phyloP scores from a whole-genome alignment of 73 alveolate genomes.

The Breviolum minutum region DNA sequence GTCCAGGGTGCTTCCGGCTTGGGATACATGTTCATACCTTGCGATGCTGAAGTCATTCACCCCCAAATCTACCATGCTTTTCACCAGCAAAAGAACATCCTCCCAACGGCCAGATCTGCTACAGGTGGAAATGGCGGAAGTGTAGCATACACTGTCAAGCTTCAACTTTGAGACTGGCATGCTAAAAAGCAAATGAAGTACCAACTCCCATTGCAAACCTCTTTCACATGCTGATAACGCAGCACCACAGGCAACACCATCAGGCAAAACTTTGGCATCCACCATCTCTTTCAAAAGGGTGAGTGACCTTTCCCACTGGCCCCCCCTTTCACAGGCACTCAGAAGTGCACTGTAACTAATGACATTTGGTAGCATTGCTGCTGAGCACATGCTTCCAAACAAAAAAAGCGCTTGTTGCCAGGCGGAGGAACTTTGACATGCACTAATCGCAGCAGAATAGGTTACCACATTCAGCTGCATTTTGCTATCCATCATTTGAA shows the following conservation, averaged over 20 bases:
- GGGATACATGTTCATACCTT: slow-evolving; percentile 38
- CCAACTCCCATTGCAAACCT: slow-evolving; percentile 29
- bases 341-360: slow-evolving; percentile 50
- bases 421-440: neutral
- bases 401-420: slow-evolving; percentile 25
- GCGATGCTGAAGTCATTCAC: slow-evolving; percentile 45
- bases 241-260: slow-evolving; percentile 57
- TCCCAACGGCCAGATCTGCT: neutral
- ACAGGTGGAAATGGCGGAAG: slow-evolving; percentile 27
- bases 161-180: neutral
- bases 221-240: slow-evolving; percentile 59
- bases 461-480: slow-evolving; percentile 3
- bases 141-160: slow-evolving; percentile 46
- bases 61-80: neutral
- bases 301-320: slow-evolving; percentile 65
- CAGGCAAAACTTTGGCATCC: neutral
- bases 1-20: slow-evolving; percentile 84
- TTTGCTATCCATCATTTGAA: neutral
- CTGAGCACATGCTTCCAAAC: slow-evolving; percentile 9
- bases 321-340: slow-evolving; percentile 60
- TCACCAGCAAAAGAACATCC: neutral
- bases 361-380: slow-evolving; percentile 27
- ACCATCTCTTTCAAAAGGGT: neutral
- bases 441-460: neutral
- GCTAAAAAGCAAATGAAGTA: neutral